Evolutionary conservation across 164 flowering plant species (phyloP), one percentile per base, ranked within the genome.

Genomic region (Dillenia suffruticosa): DNA sequence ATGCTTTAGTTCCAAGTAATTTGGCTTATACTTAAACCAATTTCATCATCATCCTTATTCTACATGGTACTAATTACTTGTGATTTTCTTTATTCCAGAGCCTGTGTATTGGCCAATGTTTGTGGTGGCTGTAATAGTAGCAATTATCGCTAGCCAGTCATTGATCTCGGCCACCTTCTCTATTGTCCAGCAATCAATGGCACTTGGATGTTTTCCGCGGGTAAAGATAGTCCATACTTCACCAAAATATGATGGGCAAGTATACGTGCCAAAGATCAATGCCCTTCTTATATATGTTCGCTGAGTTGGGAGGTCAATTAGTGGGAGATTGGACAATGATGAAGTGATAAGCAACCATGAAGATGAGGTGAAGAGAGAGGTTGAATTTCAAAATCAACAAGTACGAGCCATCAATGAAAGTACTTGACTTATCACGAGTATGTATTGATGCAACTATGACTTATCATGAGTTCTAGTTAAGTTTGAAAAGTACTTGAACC

Each of bases 201-300:
- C 64, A 48, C 53, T 63, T 0, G 77, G 74, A 12, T 67, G 74
- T 48, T 75, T 75, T 16, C 76, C 76, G 15, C 44, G 76, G 1
- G 76, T 75, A 12, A 69, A 66, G 32, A 46, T 76, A 8, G 66
- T 76, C 14, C 79, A 76, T 45, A 72, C 79, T 54, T 76, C 79
- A 9, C 5, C 67, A 10, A 63, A 72, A 49, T 59, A 63, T 24
- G 55, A 63, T 26, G 74, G 76, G 8, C 79, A 76, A 56, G 69
- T 76, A 10, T 76, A 72, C 60, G 54, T 73, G 3, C 80, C 77
- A 0, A 74, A 73, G 40, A 46, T 76, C 60, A 76, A 76, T 26
- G 16, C 60, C 64, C 15, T 76, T 14, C 77, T 76, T 5, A 76
- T 76, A 67, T 56, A 67, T 68, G 40, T 55, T 64, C 57, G 78